Base-by-base conservation (phyloP, 2,329 filamentous ascomycete genomes). In the Fusarium mexicanum region DNA sequence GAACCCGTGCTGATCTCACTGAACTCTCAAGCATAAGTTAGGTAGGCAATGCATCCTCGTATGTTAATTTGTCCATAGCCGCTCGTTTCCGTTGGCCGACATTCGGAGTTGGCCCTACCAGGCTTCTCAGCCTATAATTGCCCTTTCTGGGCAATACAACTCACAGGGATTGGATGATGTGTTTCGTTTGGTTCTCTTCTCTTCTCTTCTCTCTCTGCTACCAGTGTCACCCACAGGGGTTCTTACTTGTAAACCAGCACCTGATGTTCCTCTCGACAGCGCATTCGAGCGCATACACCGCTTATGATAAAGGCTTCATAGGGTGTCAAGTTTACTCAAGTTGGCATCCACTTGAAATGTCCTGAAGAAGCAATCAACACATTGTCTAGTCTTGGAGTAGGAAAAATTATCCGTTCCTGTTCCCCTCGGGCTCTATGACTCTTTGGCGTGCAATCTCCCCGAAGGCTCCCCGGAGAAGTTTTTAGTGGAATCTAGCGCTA, bases 31-130 rank as follows among this genome's bases (percentile, higher is more conserved):
- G n/a, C 17, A 54, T 26, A n/a, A 50, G 44, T 54, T 18, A 14
- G 40, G 43, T 29, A 40, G 29, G 31, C 43, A 35, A 55, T 40
- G 67, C 14, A 41, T 46, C 20, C 67, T 73, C 71, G 71, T 72
- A 74, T 43, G 71, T 74, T 72, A 47, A 44, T 60, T 70, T 46
- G 44, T 31, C 31, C 51, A 70, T 66, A 7, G 44, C 57, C 50
- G 67, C 60, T 70, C 59, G 61, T 64, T 58, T 66, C 72, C 74
- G 75, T 76, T 69, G 74, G 71, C 73, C 76, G 73, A 78, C 73
- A 70, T 35, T 64, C 62, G 74, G 72, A 69, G 47, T 37, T 65
- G 57, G 43, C 35, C 38, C 37, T 50, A 10, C 51, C 33, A 53
- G 26, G 38, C 33, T n/a, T 31, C 35, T 68, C 38, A 55, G 43